These are phyloP conservation scores for Termitomyces titanicus DNA, from an alignment of 768 basidiomycete genomes.

Conservation along the genomic window DNA sequence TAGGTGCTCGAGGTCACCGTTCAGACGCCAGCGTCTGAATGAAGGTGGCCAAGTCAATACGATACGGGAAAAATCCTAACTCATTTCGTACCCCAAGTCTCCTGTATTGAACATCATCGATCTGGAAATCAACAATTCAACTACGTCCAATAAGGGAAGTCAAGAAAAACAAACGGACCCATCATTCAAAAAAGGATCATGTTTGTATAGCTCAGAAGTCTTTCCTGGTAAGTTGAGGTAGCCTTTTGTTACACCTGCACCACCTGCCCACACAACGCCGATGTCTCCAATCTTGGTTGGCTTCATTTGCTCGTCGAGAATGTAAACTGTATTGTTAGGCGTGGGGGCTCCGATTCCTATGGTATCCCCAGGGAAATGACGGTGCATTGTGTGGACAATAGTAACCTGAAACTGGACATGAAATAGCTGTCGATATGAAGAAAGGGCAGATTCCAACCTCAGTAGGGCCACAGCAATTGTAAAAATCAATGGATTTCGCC, in stretches of 20 bases:
- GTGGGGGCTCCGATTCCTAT: conserved; percentile 45
- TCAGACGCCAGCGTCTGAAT: conserved; percentile 41
- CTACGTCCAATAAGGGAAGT: not conserved
- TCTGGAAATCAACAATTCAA: conserved; percentile 9
- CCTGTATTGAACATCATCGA: conserved; percentile 60
- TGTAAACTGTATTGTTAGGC: conserved; percentile 42
- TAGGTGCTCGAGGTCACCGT: conserved; percentile 53
- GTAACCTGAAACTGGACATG: conserved; percentile 30
- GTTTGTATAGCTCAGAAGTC: conserved; percentile 43
- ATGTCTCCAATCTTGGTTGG: conserved; percentile 32
- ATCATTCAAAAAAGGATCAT: conserved; percentile 47
- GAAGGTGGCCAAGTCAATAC: conserved; percentile 1
- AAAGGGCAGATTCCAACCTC: conserved; percentile 27
- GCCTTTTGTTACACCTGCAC: conserved; percentile 48
- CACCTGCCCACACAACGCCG: conserved; percentile 55
- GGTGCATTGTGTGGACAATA: conserved; percentile 49
- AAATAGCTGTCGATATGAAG: not conserved
- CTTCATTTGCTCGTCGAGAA: conserved; percentile 33
- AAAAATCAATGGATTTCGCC: conserved; percentile 36
- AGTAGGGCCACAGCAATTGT: conserved; percentile 51
- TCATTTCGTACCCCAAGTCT: conserved; percentile 42
- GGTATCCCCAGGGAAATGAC: conserved; percentile 33
- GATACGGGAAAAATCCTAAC: not conserved
- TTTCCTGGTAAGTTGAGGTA: conserved; percentile 52
- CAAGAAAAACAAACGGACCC: conserved; percentile 33